Base-by-base conservation (phyloP, 108 stramenopile genomes). In the Skeletonema menzelii region DNA sequence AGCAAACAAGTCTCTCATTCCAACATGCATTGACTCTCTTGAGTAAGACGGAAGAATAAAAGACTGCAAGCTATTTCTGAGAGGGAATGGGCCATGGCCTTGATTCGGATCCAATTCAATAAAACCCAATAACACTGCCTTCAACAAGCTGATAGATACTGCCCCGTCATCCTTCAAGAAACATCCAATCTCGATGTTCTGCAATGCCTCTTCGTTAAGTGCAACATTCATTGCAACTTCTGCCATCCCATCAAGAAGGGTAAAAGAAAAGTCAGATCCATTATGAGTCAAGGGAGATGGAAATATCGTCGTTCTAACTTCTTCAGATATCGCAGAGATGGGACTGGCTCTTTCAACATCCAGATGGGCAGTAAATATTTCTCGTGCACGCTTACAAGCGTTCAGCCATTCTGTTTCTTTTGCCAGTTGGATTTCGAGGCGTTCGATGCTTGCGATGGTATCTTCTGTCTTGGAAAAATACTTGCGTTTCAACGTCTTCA, bases 91-190 rank as follows among this genome's bases (percentile, higher is more conserved):
- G 27, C 63, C 67, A 27, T 40, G 19, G 49, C 20, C 19, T n/a
- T 28, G 27, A 22, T 59, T 40, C 7, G 8, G 14, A 4, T 37
- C 53, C 24, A 30, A 31, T 15, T 59, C 59, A 6, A 55, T 65
- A 30, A 20, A 70, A 8, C 80, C 80, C 56, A 81, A 40, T 7
- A 81, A 32, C 24, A 75, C 40, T 10, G 69, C 69, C 62, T 81
- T 67, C 42, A 81, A 69, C 15, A 81, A 47, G 26, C 74, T 65
- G 3, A 75, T 75, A 5, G 80, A 27, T 22, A 22, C 49, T 7
- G 64, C 31, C 17, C 65, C 69, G 3, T 55, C 73, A 56, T 80
- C 79, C 58, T 75, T 81, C 58, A 74, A 66, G 63, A 73, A 81
- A 57, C 73, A 81, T 7, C 69, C 73, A 34, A 70, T 35, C 59